Percentiles rank a stretch among this genome's conserved stretches.
Evolutionary conservation across 2,329 filamentous ascomycete genomes (phyloP).

Genomic region (Atkinsonella texensis): DNA sequence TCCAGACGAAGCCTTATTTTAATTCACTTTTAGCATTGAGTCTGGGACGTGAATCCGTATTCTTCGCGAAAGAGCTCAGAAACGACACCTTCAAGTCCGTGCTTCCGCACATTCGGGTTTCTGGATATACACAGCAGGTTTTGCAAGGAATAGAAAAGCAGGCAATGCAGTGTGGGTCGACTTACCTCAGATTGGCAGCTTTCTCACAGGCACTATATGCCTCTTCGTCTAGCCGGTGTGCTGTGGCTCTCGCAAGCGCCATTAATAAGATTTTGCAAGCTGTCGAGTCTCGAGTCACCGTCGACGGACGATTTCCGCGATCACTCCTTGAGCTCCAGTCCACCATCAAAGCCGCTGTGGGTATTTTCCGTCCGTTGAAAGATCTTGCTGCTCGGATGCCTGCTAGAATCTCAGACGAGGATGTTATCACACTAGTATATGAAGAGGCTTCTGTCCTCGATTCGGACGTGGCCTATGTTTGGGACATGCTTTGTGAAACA

Average conservation of each 20-base stretch:
- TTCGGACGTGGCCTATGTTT: constrained; percentile 48
- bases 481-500: constrained; percentile 54
- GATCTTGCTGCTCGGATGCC: constrained; percentile 35
- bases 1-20: constrained; percentile 38
- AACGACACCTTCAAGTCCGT: constrained; percentile 39
- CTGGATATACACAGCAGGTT: constrained; percentile 41
- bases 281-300: constrained; percentile 36
- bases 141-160: constrained; percentile 33
- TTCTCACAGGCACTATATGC: constrained; percentile 37
- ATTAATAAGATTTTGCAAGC: constrained; percentile 35
- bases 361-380: constrained; percentile 40
- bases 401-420: constrained; percentile 40
- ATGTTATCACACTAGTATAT: constrained; percentile 50
- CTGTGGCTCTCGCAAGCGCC: constrained; percentile 40
- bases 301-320: constrained; percentile 25
- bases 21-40: constrained; percentile 52
- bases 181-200: constrained; percentile 30
- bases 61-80: constrained; percentile 51
- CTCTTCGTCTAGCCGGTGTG: constrained; percentile 30
- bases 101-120: constrained; percentile 35
- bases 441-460: constrained; percentile 51
- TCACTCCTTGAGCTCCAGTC: constrained; percentile 43
- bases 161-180: constrained; percentile 36
- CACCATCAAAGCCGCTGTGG: constrained; percentile 32
- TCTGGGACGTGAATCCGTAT: constrained; percentile 58